Evolutionary conservation across 2,329 filamentous ascomycete species (phyloP).

Genomic region (Diaporthe humulicola): DNA sequence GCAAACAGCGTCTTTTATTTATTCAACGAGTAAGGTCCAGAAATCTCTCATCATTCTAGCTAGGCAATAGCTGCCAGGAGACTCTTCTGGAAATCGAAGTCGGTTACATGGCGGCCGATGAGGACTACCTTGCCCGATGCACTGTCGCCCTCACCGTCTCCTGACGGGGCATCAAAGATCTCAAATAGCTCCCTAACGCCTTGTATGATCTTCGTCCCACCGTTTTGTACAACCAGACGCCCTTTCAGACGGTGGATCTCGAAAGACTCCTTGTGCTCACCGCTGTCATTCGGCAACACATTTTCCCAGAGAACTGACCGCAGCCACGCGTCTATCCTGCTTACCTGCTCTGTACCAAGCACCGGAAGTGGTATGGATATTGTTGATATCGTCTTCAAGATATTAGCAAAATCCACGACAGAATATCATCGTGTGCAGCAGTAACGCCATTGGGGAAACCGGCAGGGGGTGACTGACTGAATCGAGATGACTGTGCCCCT

Average conservation of each 20-base stretch:
- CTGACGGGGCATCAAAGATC: slow-evolving; percentile 73
- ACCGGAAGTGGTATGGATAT: slow-evolving; percentile 77
- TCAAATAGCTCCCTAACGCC: slow-evolving; percentile 96
- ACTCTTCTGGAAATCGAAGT: slow-evolving; percentile 65
- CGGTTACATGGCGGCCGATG: slow-evolving; percentile 69
- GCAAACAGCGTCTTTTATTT: not conserved
- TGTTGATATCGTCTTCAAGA: slow-evolving; percentile 82
- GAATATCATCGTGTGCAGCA: not conserved
- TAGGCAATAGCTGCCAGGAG: slow-evolving; percentile 42
- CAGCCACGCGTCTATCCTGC: slow-evolving; percentile 83
- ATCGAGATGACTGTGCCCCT: slow-evolving; percentile 93
- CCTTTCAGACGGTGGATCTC: slow-evolving; percentile 94
- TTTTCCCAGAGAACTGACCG: slow-evolving; percentile 87
- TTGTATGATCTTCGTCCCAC: slow-evolving; percentile 82
- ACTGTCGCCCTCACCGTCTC: slow-evolving; percentile 41
- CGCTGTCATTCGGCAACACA: slow-evolving; percentile 63
- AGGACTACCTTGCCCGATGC: slow-evolving; percentile 70
- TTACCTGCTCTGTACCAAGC: slow-evolving; percentile 69
- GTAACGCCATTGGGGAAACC: not conserved
- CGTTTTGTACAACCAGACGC: slow-evolving; percentile 75
- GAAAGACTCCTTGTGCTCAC: slow-evolving; percentile 59
- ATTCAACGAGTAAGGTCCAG: too few species aligned
- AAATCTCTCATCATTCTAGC: not conserved
- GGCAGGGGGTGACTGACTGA: slow-evolving; percentile 66
- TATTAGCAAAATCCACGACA: not conserved